Conservation (phyloP, 352 stramenopile genomes). For the Phytophthora syringae region DNA sequence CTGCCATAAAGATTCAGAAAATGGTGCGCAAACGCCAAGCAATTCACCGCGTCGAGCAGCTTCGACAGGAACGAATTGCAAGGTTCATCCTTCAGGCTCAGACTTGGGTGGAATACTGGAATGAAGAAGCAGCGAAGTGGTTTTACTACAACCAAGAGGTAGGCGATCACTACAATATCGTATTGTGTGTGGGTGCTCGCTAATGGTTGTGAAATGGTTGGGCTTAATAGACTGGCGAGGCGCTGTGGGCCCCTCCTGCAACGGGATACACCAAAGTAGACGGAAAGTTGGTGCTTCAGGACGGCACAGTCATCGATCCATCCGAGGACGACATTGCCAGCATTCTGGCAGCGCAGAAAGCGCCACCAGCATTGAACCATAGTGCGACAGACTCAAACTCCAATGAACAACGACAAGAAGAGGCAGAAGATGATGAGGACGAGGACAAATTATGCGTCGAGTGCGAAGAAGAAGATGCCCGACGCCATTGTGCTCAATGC, state of each 20-base stretch:
- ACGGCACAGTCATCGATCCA: constrained; percentile 67
- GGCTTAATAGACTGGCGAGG: constrained; percentile 60
- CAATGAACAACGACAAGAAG: constrained; percentile 19
- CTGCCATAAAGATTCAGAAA: constrained; percentile 76
- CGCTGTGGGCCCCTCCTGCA: constrained; percentile 68
- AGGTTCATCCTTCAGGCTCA: constrained; percentile 56
- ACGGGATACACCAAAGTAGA: constrained; percentile 79
- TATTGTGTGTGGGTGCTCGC: neutral
- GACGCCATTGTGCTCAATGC: constrained; percentile 70
- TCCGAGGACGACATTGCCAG: constrained; percentile 43
- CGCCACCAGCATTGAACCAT: constrained; percentile 14
- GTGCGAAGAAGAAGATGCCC: constrained; percentile 78
- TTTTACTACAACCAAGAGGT: constrained; percentile 84
- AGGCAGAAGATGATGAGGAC: constrained; percentile 49
- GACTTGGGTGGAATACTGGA: constrained; percentile 81
- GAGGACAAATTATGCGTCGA: constrained; percentile 78
- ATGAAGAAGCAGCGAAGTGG: constrained; percentile 70
- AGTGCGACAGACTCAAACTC: neutral
- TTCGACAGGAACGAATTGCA: constrained; percentile 41
- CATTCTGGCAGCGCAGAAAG: constrained; percentile 34
- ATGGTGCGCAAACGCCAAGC: constrained; percentile 57
- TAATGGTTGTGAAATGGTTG: constrained; percentile 12
- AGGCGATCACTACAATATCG: neutral
- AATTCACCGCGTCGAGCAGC: constrained; percentile 36
- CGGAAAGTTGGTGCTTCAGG: constrained; percentile 70